Base-by-base conservation (phyloP, 2,329 filamentous ascomycete species). In the Stagonosporopsis tanaceti region DNA sequence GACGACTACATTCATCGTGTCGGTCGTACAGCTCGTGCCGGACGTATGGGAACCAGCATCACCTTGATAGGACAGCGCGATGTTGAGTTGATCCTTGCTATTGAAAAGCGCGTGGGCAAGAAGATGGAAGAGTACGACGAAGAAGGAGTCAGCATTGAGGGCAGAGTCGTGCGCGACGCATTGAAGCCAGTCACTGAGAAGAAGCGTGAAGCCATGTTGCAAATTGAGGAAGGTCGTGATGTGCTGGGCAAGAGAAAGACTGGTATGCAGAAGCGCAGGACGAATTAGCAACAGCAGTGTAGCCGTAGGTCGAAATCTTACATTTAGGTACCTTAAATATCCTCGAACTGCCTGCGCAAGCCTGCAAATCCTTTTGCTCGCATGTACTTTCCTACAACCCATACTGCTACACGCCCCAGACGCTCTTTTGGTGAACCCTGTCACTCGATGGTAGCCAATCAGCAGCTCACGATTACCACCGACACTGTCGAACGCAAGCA, bases 1-100 rank as follows among this genome's bases (percentile, higher is more conserved):
- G 93, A 97, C 75, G 94, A 97, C 77, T 99, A 99, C 76, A 95
- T 99, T 64, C 95, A 99, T 80, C 88, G 95, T 12, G 94, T 97
- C 47, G 95, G 95, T 75, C 89, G 95, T 78, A 99, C 95, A 12
- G 95, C 95, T 3, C 89, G 95, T 85, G 95, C 95, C 0, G 95
- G 95, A 0, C 86, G 93, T 41, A 84, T 83, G 50, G 95, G 95
- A 69, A 89, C 93, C 63, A 88, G 90, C 5, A 87, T 97, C 15
- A 96, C 92, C 2, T 86, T 99, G 67, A 89, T 99, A 2, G 94
- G 95, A 2, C 94, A 98, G 82, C 84, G 94, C 56, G 95, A 99
- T 76, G 93, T 98, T 1, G 87, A 93, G 69, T 83, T 98, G 7
- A 86, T 98, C n/a, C 82, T 94, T 53, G 92, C 91, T 1, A 97